Base-by-base conservation (phyloP, 2,329 filamentous ascomycete species). In the Taxawa tesnikishii region DNA sequence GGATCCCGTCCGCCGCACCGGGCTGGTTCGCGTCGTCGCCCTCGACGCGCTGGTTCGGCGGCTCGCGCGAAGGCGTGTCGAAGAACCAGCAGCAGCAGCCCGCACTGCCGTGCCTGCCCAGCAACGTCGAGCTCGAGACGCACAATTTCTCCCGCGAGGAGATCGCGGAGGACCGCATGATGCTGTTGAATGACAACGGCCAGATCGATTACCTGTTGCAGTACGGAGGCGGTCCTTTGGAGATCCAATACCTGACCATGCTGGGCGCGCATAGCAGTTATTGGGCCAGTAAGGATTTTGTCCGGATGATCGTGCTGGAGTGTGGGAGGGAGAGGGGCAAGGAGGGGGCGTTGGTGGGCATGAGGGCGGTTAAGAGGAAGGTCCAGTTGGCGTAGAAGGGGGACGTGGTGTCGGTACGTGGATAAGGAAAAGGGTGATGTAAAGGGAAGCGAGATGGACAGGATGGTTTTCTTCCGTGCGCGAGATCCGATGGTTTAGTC, bases 211-310 rank as follows among this genome's bases (percentile, higher is more conserved):
- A 75, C 56, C 92, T 79, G 46, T 62, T 98, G 29, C 75, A 75
- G 29, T 85, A 83, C 6, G 82, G 84, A 0, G 80, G 83, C 2
- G 90, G 90, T 0, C 79, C 87, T 4, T 63, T 98, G 21, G 90
- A 94, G 56, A 85, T 94, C 15, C 87, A 96, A 57, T 98, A 98
- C 52, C 59, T 96, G 21, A 94, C 93, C 44, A 98, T 98, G 90
- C 61, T 98, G 33, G 83, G 84, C 36, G 90, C 90, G 6, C 90
- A 98, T 56, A 85, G 83, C 34, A 88, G 82, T 51, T 98, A 98
- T 55, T 98, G 90, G 90, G 70, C 75, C 2, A 76, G 81, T 46
- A 72, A 66, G 16, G 90, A 96, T 51, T 87, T 98, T 53, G 77
- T 93, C n/a, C 66, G 87, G 27, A 78, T 96, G 64, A 59, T 96